Evolutionary conservation across 768 basidiomycete genomes (phyloP).

Genomic region (Lanmaoa pseudosensibilis): DNA sequence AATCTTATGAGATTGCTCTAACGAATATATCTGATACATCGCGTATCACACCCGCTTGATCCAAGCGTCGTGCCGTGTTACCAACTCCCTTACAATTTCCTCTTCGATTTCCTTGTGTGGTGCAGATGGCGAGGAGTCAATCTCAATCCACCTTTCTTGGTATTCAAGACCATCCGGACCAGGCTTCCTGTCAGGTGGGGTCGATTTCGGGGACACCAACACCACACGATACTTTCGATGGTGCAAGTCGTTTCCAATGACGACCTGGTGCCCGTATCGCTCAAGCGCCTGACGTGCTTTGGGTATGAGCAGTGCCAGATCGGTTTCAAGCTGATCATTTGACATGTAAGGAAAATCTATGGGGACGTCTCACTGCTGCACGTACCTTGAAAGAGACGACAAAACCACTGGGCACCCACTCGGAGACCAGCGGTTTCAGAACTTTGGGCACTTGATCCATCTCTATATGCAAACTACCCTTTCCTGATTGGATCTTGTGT

Average conservation of each 20-base stretch:
- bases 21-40: not conserved
- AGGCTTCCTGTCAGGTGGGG: slow-evolving; percentile 8
- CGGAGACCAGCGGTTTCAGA: slow-evolving; percentile 86
- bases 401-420: slow-evolving; percentile 90
- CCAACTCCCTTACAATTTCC: slow-evolving; percentile 77
- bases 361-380: not conserved
- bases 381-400: slow-evolving; percentile 96
- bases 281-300: slow-evolving; percentile 87
- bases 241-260: slow-evolving; percentile 95
- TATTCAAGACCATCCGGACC: slow-evolving; percentile 37
- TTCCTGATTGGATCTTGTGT: slow-evolving; percentile 98
- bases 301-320: slow-evolving; percentile 76
- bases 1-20: not conserved
- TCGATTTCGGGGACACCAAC: slow-evolving; percentile 64
- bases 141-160: slow-evolving; percentile 63
- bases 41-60: slow-evolving; percentile 31
- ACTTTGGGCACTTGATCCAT: slow-evolving; percentile 99
- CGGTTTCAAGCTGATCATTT: slow-evolving; percentile 82
- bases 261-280: slow-evolving; percentile 95
- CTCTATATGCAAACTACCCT: slow-evolving; percentile 89
- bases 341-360: slow-evolving; percentile 10
- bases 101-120: slow-evolving; percentile 84
- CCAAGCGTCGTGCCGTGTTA: slow-evolving; percentile 74
- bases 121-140: slow-evolving; percentile 42
- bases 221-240: slow-evolving; percentile 90